phyloP scores from a whole-genome alignment of 805 yeast species.

The Hanseniaspora occidentalis region DNA sequence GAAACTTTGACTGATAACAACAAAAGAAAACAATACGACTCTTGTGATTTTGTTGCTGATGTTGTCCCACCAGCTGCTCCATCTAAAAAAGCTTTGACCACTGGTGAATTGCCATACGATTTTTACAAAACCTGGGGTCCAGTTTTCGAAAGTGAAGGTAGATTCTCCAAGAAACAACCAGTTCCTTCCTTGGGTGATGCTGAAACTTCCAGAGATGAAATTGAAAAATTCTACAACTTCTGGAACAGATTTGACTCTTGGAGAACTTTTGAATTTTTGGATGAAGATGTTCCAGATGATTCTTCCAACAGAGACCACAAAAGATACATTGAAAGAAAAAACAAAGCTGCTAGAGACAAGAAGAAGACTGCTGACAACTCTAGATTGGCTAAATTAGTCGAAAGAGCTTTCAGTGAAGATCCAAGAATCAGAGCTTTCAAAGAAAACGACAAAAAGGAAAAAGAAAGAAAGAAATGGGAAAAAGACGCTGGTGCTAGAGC shows the following conservation, averaged over 20 bases:
- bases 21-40: slow-evolving; percentile 89
- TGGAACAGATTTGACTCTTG: slow-evolving; percentile 94
- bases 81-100: slow-evolving; percentile 19
- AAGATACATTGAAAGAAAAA: slow-evolving; percentile 96
- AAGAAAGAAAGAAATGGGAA: slow-evolving; percentile 94
- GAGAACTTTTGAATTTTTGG: slow-evolving; percentile 96
- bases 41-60: slow-evolving; percentile 83
- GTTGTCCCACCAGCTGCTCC: slow-evolving; percentile 65
- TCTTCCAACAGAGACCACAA: slow-evolving; percentile 98
- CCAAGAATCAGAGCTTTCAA: slow-evolving; percentile 92
- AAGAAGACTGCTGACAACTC: slow-evolving; percentile 95
- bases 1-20: slow-evolving; percentile 77
- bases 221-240: slow-evolving; percentile 79
- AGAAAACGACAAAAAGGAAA: slow-evolving; percentile 88
- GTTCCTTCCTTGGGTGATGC: slow-evolving; percentile 70
- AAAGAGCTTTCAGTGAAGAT: slow-evolving; percentile 79
- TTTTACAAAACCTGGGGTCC: slow-evolving; percentile 90
- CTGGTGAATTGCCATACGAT: slow-evolving; percentile 36
- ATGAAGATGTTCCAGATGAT: slow-evolving; percentile 99
- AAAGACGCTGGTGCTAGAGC: slow-evolving; percentile 94
- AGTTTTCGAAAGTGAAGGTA: slow-evolving; percentile 77
- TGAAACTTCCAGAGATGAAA: slow-evolving; percentile 61
- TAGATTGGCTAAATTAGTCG: slow-evolving; percentile 73
- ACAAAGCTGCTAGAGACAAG: slow-evolving; percentile 92
- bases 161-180: slow-evolving; percentile 87